These are phyloP conservation scores for Rhodamnia argentea DNA, from an alignment of 345 rosid species.

Conservation along the genomic window DNA sequence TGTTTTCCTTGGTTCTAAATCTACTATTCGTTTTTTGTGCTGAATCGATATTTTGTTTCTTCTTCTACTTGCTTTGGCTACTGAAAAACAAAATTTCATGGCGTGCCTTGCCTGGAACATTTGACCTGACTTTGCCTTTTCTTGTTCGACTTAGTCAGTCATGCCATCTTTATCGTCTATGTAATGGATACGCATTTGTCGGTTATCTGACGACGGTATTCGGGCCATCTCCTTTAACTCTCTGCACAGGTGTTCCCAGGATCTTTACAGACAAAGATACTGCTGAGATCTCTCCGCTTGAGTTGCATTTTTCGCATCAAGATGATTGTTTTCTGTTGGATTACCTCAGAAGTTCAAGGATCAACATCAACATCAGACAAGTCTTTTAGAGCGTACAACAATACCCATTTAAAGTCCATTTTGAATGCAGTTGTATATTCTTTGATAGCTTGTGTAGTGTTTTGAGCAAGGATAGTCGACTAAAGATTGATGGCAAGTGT, in stretches of 20 bases:
- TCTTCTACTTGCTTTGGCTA: no score
- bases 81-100: background rate
- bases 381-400: conserved; percentile 30
- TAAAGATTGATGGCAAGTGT: background rate
- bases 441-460: background rate
- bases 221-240: background rate
- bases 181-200: background rate
- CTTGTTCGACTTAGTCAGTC: background rate
- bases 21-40: background rate
- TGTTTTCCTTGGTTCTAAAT: background rate
- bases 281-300: conserved; percentile 53
- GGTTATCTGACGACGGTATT: background rate
- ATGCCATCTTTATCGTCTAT: background rate
- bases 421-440: background rate
- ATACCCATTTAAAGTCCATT: background rate
- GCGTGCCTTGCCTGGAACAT: background rate
- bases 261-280: conserved; percentile 58
- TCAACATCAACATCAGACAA: conserved; percentile 85
- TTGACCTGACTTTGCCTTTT: background rate
- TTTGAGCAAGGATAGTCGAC: background rate
- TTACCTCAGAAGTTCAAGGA: conserved; percentile 68
- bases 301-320: conserved; percentile 26
- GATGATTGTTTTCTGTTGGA: conserved; percentile 31
- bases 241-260: conserved; percentile 58
- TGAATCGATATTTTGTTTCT: background rate